Conservation (phyloP, 371 early-diverging fungal species). For the Apophysomyces elegans region DNA sequence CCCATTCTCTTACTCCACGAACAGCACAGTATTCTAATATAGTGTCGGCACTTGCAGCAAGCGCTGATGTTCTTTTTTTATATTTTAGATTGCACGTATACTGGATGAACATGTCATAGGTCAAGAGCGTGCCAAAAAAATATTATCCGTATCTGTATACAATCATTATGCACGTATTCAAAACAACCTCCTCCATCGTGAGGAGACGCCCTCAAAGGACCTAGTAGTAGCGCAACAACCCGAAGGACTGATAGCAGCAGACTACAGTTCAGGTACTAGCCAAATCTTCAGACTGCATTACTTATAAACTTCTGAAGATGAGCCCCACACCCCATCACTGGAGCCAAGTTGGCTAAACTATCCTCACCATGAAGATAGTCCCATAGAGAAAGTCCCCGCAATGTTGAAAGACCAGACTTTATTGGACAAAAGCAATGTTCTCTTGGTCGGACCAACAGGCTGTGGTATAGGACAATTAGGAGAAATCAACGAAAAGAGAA, state of each 20-base stretch:
- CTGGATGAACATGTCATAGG: conserved; percentile 84
- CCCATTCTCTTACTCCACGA: conserved; percentile 6
- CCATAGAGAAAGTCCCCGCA: not conserved
- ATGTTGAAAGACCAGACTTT: conserved; percentile 36
- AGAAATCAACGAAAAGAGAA: not conserved
- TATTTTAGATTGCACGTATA: conserved; percentile 4
- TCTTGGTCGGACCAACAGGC: conserved; percentile 87
- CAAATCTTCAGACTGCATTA: not conserved
- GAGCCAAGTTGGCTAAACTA: conserved; percentile 1
- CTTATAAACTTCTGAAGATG: not conserved
- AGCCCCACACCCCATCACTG: not conserved
- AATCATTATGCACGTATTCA: conserved; percentile 80
- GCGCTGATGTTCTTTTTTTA: not conserved
- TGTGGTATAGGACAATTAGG: conserved; percentile 55
- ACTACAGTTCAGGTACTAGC: not conserved
- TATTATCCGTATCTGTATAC: conserved; percentile 77
- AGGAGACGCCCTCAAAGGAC: not conserved
- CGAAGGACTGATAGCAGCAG: not conserved
- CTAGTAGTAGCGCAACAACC: not conserved
- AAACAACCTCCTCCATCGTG: conserved; percentile 49
- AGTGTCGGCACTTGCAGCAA: not conserved
- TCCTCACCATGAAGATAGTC: conserved; percentile 3
- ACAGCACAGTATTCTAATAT: conserved; percentile 7
- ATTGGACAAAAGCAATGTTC: conserved; percentile 89
- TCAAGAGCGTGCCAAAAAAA: conserved; percentile 79